Conservation (phyloP, 805 yeast genomes). For the Maudiozyma saulgeensis region DNA sequence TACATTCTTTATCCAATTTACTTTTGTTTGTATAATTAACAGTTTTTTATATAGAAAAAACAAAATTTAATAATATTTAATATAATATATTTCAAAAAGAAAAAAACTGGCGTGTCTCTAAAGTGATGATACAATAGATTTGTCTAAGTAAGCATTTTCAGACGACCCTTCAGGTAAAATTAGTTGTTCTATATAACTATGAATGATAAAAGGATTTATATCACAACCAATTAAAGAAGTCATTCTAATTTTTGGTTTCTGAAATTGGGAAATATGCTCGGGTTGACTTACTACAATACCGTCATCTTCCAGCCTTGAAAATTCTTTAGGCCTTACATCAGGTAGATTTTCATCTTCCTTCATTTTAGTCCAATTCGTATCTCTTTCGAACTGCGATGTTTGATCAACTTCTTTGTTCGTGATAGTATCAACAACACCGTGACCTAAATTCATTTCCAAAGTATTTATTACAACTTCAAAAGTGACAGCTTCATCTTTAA, state of each 20-base stretch:
- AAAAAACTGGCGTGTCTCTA: not conserved
- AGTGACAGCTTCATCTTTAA: slow-evolving; percentile 21
- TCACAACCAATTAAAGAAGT: slow-evolving; percentile 34
- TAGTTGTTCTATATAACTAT: slow-evolving; percentile 28
- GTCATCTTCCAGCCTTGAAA: not conserved
- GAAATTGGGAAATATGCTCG: not conserved
- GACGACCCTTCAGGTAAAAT: not conserved
- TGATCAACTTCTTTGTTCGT: slow-evolving; percentile 5
- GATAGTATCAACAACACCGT: slow-evolving; percentile 4
- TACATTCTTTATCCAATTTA: not conserved
- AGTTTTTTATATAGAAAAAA: not conserved
- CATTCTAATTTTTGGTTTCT: slow-evolving; percentile 19
- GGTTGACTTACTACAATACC: not conserved
- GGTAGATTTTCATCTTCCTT: slow-evolving; percentile 20
- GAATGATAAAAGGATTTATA: slow-evolving; percentile 34
- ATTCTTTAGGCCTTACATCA: not conserved
- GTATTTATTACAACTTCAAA: slow-evolving; percentile 25
- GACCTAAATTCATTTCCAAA: slow-evolving; percentile 22
- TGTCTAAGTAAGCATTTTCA: slow-evolving; percentile 1
- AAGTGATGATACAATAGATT: not conserved
- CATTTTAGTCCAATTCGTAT: slow-evolving; percentile 24
- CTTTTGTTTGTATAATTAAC: not conserved
- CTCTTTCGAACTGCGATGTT: slow-evolving; percentile 18
- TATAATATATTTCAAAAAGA: not conserved
- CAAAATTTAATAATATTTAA: not conserved